Base-by-base conservation (phyloP, 495 filamentous ascomycete species). In the Penicillium alfredii region DNA sequence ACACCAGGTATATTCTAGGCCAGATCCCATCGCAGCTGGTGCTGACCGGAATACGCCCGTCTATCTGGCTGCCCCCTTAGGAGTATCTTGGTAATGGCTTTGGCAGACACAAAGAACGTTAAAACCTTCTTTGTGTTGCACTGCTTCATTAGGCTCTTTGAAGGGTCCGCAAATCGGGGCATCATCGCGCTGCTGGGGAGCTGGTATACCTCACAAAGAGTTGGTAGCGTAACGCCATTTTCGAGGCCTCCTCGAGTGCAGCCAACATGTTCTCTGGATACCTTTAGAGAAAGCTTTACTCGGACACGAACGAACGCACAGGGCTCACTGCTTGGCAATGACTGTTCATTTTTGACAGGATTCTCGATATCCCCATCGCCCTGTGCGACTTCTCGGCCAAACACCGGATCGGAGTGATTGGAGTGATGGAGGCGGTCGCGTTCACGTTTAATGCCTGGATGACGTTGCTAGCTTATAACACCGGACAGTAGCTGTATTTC, bases 1-100 rank as follows among this genome's bases (percentile, higher is more conserved):
- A 70, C 4, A 66, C 73, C 23, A 74, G 75, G 4, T 72, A 76
- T 45, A 63, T 77, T n/a, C 47, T 77, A 16, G 74, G 72, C 14
- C 61, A 75, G 47, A 62, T 78, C 18, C 74, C 74, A 8, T 67
- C 66, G 35, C 68, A 76, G 42, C 55, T 77, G 29, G 61, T 74
- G 22, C 43, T 76, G 28, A 69, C 66, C 4, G 42, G 50, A 13
- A 48, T 77, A 11, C 66, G 72, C 1, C 74, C 73, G 2, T 70
- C 66, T 1, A 57, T 69, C 21, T 72, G 63, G 61, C 69, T 81
- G 8, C 74, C 30, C 68, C 0, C 34, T 58, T 0, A 74, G 71
- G 72, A 49, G 61, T 0, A 44, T 71, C 2, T 36, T 53, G 4
- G 38, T 41, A 2, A 33, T 41, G 29, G 29, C 21, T 9, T 8